Conservation (phyloP, 2,329 filamentous ascomycete species). For the Magnaporthiopsis poae region DNA sequence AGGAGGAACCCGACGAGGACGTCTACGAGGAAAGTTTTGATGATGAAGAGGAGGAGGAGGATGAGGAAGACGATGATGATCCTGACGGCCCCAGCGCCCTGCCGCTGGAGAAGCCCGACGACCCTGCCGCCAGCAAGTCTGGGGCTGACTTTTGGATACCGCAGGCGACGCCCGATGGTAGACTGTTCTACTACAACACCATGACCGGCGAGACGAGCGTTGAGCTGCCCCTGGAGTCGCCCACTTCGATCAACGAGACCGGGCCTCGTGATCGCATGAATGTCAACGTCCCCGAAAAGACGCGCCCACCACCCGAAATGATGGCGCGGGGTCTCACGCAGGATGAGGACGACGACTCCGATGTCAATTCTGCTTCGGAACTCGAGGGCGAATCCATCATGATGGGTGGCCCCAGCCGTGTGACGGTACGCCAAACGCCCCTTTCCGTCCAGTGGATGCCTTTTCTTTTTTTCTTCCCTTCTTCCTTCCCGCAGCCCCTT, state of each 20-base stretch:
- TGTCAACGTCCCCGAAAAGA: constrained; percentile 78
- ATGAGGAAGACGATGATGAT: constrained; percentile 16
- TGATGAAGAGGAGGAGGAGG: constrained; percentile 55
- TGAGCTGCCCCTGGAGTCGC: constrained; percentile 88
- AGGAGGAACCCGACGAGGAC: constrained; percentile 59
- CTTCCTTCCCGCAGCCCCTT: background rate
- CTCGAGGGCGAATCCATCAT: constrained; percentile 68
- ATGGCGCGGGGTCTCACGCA: constrained; percentile 74
- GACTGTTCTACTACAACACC: constrained; percentile 96
- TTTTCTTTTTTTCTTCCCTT: background rate
- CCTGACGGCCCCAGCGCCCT: constrained; percentile 33
- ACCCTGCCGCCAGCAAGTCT: constrained; percentile 54
- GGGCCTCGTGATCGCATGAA: constrained; percentile 84
- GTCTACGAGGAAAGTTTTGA: constrained; percentile 58
- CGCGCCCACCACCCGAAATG: constrained; percentile 79
- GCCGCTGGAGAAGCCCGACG: constrained; percentile 59
- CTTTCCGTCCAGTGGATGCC: background rate
- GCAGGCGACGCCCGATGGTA: constrained; percentile 85
- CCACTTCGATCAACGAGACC: constrained; percentile 66
- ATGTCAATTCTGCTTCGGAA: constrained; percentile 72
- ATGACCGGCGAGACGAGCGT: constrained; percentile 90
- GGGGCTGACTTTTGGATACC: constrained; percentile 97
- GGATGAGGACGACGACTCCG: constrained; percentile 85
- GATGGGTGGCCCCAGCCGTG: constrained; percentile 27
- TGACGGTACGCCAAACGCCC: background rate